Evolutionary conservation across 148 eudicot species (phyloP).

Genomic region (Bassia scoparia): DNA sequence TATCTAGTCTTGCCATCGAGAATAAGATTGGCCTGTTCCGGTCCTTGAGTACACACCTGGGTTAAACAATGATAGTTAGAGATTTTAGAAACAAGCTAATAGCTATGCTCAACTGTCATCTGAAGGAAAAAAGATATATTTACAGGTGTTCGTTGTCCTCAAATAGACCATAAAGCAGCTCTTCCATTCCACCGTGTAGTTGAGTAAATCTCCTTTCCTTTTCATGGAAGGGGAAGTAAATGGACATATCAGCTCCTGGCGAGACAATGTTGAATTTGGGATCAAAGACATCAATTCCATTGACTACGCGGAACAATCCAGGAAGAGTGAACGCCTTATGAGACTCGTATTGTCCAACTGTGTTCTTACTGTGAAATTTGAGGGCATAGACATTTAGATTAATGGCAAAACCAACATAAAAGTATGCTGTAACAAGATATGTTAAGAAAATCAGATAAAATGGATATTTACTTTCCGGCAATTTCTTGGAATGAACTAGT

Average conservation of each 20-base stretch:
- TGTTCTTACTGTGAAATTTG: constrained; percentile 63
- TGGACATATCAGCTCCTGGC: constrained; percentile 83
- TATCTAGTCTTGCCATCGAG: constrained; percentile 93
- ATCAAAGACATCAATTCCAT: constrained; percentile 87
- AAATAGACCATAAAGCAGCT: constrained; percentile 65
- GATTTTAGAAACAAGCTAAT: not conserved
- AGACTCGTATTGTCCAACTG: constrained; percentile 93
- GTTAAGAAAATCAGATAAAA: not conserved
- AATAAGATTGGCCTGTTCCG: constrained; percentile 80
- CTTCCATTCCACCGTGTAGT: constrained; percentile 78
- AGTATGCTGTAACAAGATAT: not conserved
- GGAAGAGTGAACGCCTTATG: constrained; percentile 90
- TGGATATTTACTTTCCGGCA: constrained; percentile 70
- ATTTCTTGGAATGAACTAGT: constrained; percentile 99
- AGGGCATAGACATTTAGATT: not conserved
- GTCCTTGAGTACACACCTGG: constrained; percentile 78
- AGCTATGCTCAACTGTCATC: not conserved
- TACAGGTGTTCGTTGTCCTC: constrained; percentile 86
- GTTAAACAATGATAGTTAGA: not conserved
- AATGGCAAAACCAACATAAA: not conserved
- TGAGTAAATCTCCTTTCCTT: constrained; percentile 66
- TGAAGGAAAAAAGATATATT: constrained; percentile 1
- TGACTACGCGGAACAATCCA: constrained; percentile 89
- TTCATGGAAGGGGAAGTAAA: constrained; percentile 80
- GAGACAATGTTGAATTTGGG: constrained; percentile 97